Base-by-base conservation (phyloP, 352 stramenopile species). In the Plasmopara muralis region DNA sequence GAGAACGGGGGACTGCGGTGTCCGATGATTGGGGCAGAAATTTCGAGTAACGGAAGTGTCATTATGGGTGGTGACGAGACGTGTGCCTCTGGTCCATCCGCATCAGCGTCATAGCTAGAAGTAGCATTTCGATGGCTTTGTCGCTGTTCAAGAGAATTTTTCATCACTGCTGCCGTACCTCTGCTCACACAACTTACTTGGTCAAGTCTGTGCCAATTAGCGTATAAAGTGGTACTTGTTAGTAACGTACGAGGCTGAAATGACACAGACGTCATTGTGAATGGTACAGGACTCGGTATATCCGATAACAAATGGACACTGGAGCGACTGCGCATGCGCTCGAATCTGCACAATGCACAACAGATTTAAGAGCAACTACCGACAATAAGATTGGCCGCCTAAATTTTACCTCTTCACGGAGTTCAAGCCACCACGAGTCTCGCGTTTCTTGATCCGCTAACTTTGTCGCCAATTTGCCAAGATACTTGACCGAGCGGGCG, bases 351-450 rank as follows among this genome's bases (percentile, higher is more conserved):
- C 9, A 40, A 41, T n/a, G 9, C 7, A 43, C 38, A 15, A 34
- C 2, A 16, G 41, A 15, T 47, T 20, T 39, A 16, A 7, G 3
- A 40, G 20, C 16, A 9, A 38, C 1, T 37, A 31, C 6, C 12
- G 13, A 41, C n/a, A n/a, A 5, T 15, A 18, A 41, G 37, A 41
- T 41, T 41, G 31, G 10, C 6, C 14, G 9, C 37, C 5, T 2
- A 37, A 12, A 13, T 30, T 48, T 7, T 42, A 90, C 83, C 71
- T 99, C 95, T 75, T 98, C 95, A 29, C 96, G 79, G 6, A 99
- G 75, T 60, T 98, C 95, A 16, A 89, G 83, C 96, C 96, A 99
- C 96, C 96, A 99, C 13, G 89, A 96, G 61, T 99, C 96, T 53
- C 96, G 71, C 0, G 95, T 98, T 58, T 99, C 95, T 55, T 98